A percentile compares a stretch with the other conserved stretches of the same genome.
These are phyloP conservation scores for Yamagishiella unicocca DNA, from an alignment of 139 green algal species.

Conservation along the genomic window DNA sequence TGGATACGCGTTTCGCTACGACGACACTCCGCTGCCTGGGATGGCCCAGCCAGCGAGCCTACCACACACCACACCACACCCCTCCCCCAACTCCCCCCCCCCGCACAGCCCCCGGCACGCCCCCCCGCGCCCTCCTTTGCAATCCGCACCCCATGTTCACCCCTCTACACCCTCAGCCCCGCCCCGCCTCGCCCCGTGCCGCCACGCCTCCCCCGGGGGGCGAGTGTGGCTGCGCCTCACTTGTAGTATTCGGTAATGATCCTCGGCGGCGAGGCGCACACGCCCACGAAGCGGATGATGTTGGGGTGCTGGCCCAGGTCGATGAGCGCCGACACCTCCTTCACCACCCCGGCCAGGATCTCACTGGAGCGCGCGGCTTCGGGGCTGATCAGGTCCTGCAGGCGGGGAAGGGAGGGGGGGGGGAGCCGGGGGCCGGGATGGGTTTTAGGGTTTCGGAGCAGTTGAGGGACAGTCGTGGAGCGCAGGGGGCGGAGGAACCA, in stretches of 20 bases:
- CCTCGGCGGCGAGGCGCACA: conserved; percentile 66
- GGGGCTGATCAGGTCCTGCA: background rate
- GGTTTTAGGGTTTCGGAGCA: no score
- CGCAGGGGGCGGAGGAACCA: no score
- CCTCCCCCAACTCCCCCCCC: background rate
- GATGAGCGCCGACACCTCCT: conserved; percentile 62
- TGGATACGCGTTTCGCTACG: no score
- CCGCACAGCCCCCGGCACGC: no score
- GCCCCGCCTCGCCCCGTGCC: background rate
- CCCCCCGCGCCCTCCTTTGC: no score
- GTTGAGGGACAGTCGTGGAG: no score
- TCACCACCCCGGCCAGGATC: conserved; percentile 48
- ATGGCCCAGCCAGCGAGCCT: no score
- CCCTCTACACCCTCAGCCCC: background rate
- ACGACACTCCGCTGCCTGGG: no score
- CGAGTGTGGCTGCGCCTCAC: no score
- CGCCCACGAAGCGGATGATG: conserved; percentile 68
- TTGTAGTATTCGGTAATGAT: conserved; percentile 78
- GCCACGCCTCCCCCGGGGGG: no score
- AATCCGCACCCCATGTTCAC: no score
- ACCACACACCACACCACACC: background rate
- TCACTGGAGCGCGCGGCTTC: background rate
- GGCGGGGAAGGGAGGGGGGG: background rate
- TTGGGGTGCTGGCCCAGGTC: conserved; percentile 64
- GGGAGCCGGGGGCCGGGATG: no score